These are phyloP conservation scores for Tricholoma terreum DNA, from an alignment of 768 basidiomycete genomes.

Conservation along the genomic window DNA sequence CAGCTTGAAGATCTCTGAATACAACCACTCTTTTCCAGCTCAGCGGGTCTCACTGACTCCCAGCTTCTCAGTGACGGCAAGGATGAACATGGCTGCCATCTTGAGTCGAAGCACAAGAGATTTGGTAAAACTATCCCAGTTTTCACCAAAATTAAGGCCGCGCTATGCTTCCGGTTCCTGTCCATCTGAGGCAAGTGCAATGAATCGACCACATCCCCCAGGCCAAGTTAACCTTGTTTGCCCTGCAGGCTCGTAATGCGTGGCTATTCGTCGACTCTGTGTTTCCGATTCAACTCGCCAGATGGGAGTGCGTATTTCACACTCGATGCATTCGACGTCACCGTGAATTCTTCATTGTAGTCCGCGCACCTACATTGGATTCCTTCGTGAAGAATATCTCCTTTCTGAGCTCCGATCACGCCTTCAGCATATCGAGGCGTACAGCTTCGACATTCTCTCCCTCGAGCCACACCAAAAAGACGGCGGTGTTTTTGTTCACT, in stretches of 20 bases:
- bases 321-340: background rate
- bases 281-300: slow-evolving; percentile 68
- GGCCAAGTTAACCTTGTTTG: background rate
- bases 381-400: slow-evolving; percentile 57
- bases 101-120: background rate
- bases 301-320: slow-evolving; percentile 62
- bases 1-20: too few relatives aligned
- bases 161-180: background rate
- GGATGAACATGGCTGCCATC: background rate
- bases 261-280: slow-evolving; percentile 77
- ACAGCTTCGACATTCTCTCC: slow-evolving; percentile 59
- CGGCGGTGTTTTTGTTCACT: slow-evolving; percentile 81
- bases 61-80: background rate
- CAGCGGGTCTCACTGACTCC: too few relatives aligned
- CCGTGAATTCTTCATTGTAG: slow-evolving; percentile 32
- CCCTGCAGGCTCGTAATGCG: slow-evolving; percentile 5
- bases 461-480: slow-evolving; percentile 72
- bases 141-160: background rate
- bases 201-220: background rate
- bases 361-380: slow-evolving; percentile 60
- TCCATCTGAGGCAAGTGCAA: background rate
- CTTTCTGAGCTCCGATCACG: slow-evolving; percentile 44
- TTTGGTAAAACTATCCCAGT: background rate
- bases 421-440: slow-evolving; percentile 49
- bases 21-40: too few relatives aligned